Base-by-base conservation (phyloP, 2,329 filamentous ascomycete species). In the Aureobasidium sp. region DNA sequence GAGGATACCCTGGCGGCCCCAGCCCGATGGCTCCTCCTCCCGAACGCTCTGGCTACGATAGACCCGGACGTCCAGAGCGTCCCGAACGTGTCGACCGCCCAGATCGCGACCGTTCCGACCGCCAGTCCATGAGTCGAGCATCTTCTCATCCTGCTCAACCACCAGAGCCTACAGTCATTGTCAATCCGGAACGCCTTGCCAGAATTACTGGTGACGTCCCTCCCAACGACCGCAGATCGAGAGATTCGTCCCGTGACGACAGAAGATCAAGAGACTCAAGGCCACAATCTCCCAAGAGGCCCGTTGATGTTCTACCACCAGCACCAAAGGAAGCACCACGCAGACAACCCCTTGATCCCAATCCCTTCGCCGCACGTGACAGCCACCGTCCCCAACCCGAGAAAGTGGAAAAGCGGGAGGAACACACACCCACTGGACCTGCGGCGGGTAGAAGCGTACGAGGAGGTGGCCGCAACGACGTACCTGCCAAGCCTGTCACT, bases 341-440 rank as follows among this genome's bases (percentile, higher is more conserved):
- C 49, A 68, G 70, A 25, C 63, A 62, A 34, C 49, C 66, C 42
- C 67, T 68, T 15, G 70, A 70, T 39, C 55, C 63, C 27, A 44
- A 59, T 31, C 64, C 64, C 25, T 34, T 53, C 27, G 63, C 67
- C 12, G 49, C 62, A 17, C 67, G 49, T 6, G 72, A 75, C 8
- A 73, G 73, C n/a, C 65, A 70, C 22, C 55, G 55, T 29, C 42
- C n/a, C 12, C 25, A 29, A 3, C 41, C 31, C 5, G 55, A 58
- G 12, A 61, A 29, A 15, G 14, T 72, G 27, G 71, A 74, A 7
- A 74, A 74, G 25, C 66, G 71, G 12, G 75, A 77, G 53, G 72
- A 75, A 29, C 70, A 69, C 41, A 75, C 81, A 48, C 83, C 83
- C 6, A 79, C 78, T 22, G 82, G 82, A 17, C 83, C 83, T 59